These are phyloP conservation scores for Poa annua DNA, from an alignment of 176 grass and related monocot genomes.

Conservation along the genomic window DNA sequence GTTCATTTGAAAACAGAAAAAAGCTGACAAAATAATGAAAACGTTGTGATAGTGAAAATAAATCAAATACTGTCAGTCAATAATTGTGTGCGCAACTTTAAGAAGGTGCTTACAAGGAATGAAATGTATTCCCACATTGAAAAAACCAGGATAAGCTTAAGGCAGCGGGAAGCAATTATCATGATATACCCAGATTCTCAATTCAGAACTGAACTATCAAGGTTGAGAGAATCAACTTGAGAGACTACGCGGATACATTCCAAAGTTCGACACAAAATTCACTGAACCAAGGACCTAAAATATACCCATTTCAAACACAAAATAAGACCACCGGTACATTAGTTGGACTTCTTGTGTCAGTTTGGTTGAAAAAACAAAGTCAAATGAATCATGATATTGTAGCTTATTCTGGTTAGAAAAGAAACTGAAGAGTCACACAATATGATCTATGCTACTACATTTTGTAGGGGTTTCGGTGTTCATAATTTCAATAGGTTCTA, in stretches of 20 bases:
- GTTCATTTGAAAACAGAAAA: conserved; percentile 2
- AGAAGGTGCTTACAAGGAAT: neutral
- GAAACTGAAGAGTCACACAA: neutral
- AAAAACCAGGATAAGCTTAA: no score
- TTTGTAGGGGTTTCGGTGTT: neutral
- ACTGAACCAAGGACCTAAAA: neutral
- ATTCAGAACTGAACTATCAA: neutral
- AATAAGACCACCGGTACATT: neutral
- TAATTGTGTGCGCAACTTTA: neutral
- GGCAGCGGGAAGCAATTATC: no score
- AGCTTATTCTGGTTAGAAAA: neutral
- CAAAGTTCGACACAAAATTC: neutral
- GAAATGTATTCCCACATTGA: neutral
- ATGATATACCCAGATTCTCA: neutral
- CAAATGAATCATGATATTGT: neutral
- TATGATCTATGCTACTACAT: neutral
- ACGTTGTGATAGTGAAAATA: neutral
- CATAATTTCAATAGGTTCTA: neutral
- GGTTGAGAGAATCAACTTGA: neutral
- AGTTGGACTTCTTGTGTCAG: neutral
- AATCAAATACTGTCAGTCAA: neutral
- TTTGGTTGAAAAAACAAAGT: neutral
- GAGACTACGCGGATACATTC: neutral
- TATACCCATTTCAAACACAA: neutral
- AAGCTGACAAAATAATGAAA: conserved; percentile 6